Evolutionary conservation across 2,329 filamentous ascomycete genomes (phyloP).

Genomic region (Trichoderma afroharzianum): DNA sequence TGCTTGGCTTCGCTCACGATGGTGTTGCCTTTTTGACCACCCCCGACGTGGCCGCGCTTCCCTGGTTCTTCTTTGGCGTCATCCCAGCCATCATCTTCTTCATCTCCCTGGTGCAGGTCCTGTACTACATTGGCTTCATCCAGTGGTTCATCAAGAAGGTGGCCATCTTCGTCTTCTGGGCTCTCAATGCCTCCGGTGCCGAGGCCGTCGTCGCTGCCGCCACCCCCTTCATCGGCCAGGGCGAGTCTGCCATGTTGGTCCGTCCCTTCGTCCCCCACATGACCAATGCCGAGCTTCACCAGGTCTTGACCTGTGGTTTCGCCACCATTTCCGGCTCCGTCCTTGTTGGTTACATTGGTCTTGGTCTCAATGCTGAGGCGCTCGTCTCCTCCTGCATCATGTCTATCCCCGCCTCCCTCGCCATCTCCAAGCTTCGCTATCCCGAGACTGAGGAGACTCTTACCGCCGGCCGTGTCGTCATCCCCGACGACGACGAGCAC

Average conservation of each 20-base stretch:
- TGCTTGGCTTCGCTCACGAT: slow-evolving; percentile 71
- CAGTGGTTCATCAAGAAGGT: slow-evolving; percentile 91
- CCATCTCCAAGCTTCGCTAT: slow-evolving; percentile 84
- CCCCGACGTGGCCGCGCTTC: slow-evolving; percentile 41
- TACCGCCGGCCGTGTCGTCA: slow-evolving; percentile 74
- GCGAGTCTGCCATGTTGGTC: slow-evolving; percentile 90
- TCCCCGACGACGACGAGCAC: slow-evolving; percentile 75
- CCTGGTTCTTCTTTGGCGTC: slow-evolving; percentile 73
- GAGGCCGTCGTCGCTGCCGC: slow-evolving; percentile 93
- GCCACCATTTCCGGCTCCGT: slow-evolving; percentile 89
- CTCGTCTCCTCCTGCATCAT: slow-evolving; percentile 91
- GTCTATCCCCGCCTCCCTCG: slow-evolving; percentile 88
- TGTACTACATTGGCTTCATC: slow-evolving; percentile 75
- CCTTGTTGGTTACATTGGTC: slow-evolving; percentile 76
- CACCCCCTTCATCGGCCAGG: slow-evolving; percentile 90
- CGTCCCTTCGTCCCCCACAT: slow-evolving; percentile 81
- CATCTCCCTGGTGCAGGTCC: slow-evolving; percentile 82
- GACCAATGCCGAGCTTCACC: slow-evolving; percentile 83
- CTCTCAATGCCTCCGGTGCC: slow-evolving; percentile 78
- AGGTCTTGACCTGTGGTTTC: slow-evolving; percentile 89
- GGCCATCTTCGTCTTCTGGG: slow-evolving; percentile 88
- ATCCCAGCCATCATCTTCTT: slow-evolving; percentile 96
- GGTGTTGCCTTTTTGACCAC: slow-evolving; percentile 67
- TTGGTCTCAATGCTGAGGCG: slow-evolving; percentile 80
- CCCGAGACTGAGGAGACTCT: slow-evolving; percentile 84